These are phyloP conservation scores for Phytophthora rubi DNA, from an alignment of 352 stramenopile species.

Conservation along the genomic window DNA sequence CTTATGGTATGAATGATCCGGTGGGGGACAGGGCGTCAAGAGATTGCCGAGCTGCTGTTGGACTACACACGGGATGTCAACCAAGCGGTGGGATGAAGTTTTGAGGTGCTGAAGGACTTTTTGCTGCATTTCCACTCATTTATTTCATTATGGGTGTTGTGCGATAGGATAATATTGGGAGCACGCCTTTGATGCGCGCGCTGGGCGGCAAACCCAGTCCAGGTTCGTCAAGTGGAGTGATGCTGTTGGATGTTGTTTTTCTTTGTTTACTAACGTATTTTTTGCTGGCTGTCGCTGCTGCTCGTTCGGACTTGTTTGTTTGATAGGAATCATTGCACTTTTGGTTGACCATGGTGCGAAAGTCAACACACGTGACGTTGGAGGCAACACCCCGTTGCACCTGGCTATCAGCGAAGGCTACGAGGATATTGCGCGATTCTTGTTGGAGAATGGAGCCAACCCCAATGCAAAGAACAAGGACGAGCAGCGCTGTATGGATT, in stretches of 20 bases:
- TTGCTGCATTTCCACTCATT: not conserved
- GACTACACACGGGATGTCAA: constrained; percentile 77
- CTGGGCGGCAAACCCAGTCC: constrained; percentile 60
- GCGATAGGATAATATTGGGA: constrained; percentile 61
- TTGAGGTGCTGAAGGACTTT: not conserved
- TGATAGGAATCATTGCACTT: constrained; percentile 59
- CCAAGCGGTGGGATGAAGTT: constrained; percentile 43
- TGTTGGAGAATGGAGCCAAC: constrained; percentile 65
- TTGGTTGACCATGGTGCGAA: constrained; percentile 71
- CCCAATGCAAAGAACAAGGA: constrained; percentile 64
- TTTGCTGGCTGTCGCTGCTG: not conserved
- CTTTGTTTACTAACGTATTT: not conserved
- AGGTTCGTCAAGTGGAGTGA: constrained; percentile 34
- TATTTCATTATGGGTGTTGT: not conserved
- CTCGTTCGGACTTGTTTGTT: not conserved
- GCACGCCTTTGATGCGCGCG: constrained; percentile 68
- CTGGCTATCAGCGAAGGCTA: constrained; percentile 71
- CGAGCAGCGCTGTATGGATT: constrained; percentile 59
- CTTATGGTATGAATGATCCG: not conserved
- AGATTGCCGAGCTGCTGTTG: constrained; percentile 72
- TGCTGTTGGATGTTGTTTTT: not conserved
- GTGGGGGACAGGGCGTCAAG: constrained; percentile 46
- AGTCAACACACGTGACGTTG: constrained; percentile 59
- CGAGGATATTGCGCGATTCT: constrained; percentile 62
- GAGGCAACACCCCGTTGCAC: constrained; percentile 76